Conservation (phyloP, 1,284 basidiomycete genomes). For the Schizopora paradoxa region DNA sequence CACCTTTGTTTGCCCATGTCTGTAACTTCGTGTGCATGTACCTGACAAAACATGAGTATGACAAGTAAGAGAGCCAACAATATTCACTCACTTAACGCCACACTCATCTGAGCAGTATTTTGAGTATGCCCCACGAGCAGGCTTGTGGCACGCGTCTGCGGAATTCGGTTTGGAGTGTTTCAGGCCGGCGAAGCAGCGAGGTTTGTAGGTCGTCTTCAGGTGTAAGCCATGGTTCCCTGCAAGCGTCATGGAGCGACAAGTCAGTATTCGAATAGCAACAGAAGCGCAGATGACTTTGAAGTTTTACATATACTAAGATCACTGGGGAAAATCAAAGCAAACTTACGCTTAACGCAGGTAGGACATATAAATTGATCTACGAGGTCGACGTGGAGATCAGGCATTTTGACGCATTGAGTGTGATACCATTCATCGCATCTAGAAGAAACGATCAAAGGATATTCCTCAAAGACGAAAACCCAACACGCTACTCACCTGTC, state of each 20-base stretch:
- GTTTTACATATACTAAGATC: too few species aligned
- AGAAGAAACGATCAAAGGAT: conserved; percentile 6
- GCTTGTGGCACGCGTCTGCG: conserved; percentile 65
- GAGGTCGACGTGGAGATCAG: conserved; percentile 71
- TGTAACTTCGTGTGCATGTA: conserved; percentile 57
- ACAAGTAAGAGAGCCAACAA: neutral
- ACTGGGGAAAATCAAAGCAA: too few species aligned
- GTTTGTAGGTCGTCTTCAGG: conserved; percentile 73
- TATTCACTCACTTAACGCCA: conserved; percentile 46
- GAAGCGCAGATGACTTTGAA: neutral
- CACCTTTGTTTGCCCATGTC: conserved; percentile 52
- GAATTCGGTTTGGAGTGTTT: conserved; percentile 55
- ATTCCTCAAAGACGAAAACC: conserved; percentile 3
- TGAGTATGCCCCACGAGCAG: conserved; percentile 70
- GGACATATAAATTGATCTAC: conserved; percentile 87
- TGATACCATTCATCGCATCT: conserved; percentile 92
- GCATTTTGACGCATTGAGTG: conserved; percentile 71
- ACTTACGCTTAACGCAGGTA: conserved; percentile 64
- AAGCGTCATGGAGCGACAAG: conserved; percentile 9
- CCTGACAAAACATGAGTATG: conserved; percentile 2
- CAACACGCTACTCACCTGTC: conserved; percentile 54
- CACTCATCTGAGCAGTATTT: conserved; percentile 84
- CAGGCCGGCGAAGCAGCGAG: conserved; percentile 62
- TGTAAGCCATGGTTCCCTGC: conserved; percentile 55
- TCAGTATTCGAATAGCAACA: neutral